Percentiles rank a stretch among this genome's conserved stretches.
phyloP scores from a whole-genome alignment of 1,139 yeast genomes.

The Scheffersomyces parashehatae region DNA sequence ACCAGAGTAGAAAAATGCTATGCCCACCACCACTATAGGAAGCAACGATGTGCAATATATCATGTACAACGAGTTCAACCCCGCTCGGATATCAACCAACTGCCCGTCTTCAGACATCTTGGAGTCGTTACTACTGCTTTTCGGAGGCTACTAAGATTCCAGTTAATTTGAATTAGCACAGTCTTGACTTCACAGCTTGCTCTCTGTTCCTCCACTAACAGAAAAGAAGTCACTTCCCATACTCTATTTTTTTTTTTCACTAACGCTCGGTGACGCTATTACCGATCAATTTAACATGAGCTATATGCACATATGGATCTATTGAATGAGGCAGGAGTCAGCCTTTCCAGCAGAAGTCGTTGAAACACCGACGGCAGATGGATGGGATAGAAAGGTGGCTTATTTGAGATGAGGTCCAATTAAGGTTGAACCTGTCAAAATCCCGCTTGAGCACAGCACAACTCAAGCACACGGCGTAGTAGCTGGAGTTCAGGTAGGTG shows the following conservation, averaged over 20 bases:
- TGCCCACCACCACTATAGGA: constrained; percentile 40
- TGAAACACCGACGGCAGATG: constrained; percentile 21
- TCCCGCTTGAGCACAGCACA: constrained; percentile 61
- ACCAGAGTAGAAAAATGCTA: constrained; percentile 58
- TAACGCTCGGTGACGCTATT: neutral
- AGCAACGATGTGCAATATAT: constrained; percentile 35
- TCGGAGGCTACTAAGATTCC: neutral
- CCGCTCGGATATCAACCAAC: constrained; percentile 15
- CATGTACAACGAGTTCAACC: constrained; percentile 42
- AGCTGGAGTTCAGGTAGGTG: constrained; percentile 42
- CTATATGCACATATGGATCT: neutral
- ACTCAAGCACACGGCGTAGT: constrained; percentile 52
- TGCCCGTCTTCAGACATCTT: constrained; percentile 8
- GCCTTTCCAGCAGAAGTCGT: constrained; percentile 21
- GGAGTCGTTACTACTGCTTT: neutral
- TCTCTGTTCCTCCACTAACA: no score
- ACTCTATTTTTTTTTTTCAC: neutral
- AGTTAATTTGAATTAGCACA: no score
- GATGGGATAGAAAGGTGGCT: constrained; percentile 13
- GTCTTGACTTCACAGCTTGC: no score
- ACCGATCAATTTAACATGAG: neutral
- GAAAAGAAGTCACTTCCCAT: neutral
- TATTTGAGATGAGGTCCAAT: neutral
- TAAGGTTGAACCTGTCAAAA: constrained; percentile 37
- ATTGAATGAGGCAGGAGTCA: neutral